Evolutionary conservation across 2,329 filamentous ascomycete species (phyloP).

Genomic region (Talaromyces sp.): DNA sequence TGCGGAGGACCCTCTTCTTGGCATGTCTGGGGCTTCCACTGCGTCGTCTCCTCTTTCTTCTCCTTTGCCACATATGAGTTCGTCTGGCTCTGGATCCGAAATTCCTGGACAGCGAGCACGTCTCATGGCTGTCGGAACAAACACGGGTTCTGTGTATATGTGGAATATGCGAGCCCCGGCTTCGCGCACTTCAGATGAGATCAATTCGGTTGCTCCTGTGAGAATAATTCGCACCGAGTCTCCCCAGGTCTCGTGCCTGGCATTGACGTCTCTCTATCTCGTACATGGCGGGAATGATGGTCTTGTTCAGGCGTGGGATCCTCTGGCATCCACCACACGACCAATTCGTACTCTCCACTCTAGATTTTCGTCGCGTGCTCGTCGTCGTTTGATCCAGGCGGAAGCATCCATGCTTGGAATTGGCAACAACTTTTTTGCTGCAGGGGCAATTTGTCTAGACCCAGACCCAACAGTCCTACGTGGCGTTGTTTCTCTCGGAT

Average conservation of each 20-base stretch:
- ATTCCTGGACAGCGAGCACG: slow-evolving; percentile 81
- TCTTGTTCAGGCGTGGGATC: slow-evolving; percentile 94
- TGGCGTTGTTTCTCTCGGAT: slow-evolving; percentile 81
- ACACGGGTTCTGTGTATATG: slow-evolving; percentile 67
- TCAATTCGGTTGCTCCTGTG: slow-evolving; percentile 63
- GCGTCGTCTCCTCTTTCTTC: slow-evolving; percentile 52
- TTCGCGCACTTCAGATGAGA: slow-evolving; percentile 49
- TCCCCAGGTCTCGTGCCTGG: slow-evolving; percentile 76
- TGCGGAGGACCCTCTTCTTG: slow-evolving; percentile 71
- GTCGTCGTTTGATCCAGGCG: slow-evolving; percentile 66
- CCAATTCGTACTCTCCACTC: slow-evolving; percentile 85
- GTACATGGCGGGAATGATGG: slow-evolving; percentile 94
- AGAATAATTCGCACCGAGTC: slow-evolving; percentile 85
- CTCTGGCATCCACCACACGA: slow-evolving; percentile 71
- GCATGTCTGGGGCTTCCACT: slow-evolving; percentile 50
- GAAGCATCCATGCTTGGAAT: slow-evolving; percentile 63
- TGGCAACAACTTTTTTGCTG: slow-evolving; percentile 72
- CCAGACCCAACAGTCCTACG: slow-evolving; percentile 80
- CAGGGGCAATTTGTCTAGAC: slow-evolving; percentile 79
- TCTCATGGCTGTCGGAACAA: slow-evolving; percentile 75
- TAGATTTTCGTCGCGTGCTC: slow-evolving; percentile 73
- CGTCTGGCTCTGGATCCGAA: slow-evolving; percentile 45
- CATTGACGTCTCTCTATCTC: slow-evolving; percentile 77
- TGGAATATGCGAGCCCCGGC: slow-evolving; percentile 76
- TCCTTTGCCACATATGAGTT: slow-evolving; percentile 46